Conservation (phyloP, 78 protist genomes). For the Speleostelium caveatum region DNA sequence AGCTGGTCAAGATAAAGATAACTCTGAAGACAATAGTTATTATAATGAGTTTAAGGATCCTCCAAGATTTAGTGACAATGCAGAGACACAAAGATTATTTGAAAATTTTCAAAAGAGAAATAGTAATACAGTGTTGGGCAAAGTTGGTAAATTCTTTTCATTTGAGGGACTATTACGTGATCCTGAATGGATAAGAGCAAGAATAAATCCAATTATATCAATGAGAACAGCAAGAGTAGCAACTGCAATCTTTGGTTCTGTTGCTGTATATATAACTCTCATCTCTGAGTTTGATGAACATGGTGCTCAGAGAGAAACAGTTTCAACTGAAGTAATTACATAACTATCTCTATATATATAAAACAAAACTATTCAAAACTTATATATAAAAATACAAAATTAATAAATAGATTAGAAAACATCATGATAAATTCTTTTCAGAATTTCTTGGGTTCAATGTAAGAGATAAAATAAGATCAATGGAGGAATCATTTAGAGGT, state of each 20-base stretch:
- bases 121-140: no score
- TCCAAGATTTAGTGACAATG: no score
- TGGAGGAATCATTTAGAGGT: neutral
- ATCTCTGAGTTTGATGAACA: conserved; percentile 31
- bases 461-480: conserved; percentile 4
- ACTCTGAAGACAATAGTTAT: no score
- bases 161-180: neutral
- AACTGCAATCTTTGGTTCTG: conserved; percentile 14
- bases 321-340: conserved; percentile 11
- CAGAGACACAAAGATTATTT: no score
- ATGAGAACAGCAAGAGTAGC: conserved; percentile 25
- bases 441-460: conserved; percentile 22
- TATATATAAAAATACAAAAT: neutral
- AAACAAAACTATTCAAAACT: neutral
- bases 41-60: no score
- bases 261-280: conserved; percentile 2
- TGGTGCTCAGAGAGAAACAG: neutral
- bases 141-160: neutral
- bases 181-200: neutral
- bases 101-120: no score
- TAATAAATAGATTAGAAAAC: conserved; percentile 9
- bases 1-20: no score
- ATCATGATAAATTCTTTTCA: conserved; percentile 33
- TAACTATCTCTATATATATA: neutral
- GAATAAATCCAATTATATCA: neutral